These are phyloP conservation scores for Pyropia yezoensis DNA, from an alignment of 23 red algal species.

Conservation along the genomic window DNA sequence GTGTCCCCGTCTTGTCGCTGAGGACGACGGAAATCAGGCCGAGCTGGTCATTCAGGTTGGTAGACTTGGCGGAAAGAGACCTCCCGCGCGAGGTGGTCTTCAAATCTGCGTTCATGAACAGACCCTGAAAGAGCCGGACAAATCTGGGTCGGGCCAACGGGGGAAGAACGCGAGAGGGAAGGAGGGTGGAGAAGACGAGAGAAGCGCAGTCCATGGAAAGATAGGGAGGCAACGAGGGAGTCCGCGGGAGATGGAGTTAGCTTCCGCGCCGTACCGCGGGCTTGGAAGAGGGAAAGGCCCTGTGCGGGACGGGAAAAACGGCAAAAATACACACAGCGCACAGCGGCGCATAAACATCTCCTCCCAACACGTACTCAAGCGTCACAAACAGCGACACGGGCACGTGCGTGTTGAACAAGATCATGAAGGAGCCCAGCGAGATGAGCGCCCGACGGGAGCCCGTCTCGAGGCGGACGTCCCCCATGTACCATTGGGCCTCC, in stretches of 20 bases:
- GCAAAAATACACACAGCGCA: too few species aligned
- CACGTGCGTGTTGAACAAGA: constrained; percentile 71
- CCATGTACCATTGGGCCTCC: constrained; percentile 69
- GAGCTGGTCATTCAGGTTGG: constrained; percentile 65
- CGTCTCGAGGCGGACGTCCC: constrained; percentile 27
- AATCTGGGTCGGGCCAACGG: background rate
- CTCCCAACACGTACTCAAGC: constrained; percentile 23
- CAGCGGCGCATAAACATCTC: too few species aligned
- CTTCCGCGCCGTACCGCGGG: too few species aligned
- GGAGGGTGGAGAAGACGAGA: too few species aligned
- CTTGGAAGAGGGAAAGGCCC: too few species aligned
- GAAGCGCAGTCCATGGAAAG: too few species aligned
- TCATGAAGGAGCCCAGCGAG: constrained; percentile 74
- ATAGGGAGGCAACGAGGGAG: too few species aligned
- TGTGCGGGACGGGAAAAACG: too few species aligned
- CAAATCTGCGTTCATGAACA: constrained; percentile 57
- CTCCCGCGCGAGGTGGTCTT: constrained; percentile 41
- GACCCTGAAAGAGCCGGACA: constrained; percentile 57
- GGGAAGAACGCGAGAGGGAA: too few species aligned
- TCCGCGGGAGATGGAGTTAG: too few species aligned
- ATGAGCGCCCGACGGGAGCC: constrained; percentile 11
- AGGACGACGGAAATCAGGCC: constrained; percentile 64
- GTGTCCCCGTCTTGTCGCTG: constrained; percentile 81
- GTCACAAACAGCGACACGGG: constrained; percentile 85
- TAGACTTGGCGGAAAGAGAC: constrained; percentile 26